Evolutionary conservation across 2,329 filamentous ascomycete genomes (phyloP), one percentile per base, ranked within the genome.

Genomic region (Epichloe typhina): DNA sequence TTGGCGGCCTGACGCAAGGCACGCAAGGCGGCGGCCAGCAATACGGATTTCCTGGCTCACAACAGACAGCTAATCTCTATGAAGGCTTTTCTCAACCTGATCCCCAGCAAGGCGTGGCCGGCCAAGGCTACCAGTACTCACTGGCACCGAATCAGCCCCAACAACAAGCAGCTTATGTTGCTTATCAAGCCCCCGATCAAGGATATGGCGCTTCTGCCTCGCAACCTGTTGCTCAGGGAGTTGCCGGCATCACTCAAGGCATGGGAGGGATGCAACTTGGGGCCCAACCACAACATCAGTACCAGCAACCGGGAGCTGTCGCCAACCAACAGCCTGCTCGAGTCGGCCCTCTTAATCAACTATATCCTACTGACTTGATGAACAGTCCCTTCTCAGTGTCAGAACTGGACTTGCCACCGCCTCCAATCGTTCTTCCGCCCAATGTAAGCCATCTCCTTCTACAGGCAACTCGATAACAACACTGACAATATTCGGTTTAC

Each of bases 361-460:
- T 97, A 53, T 91, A 93, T 66, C 87, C 90, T 17, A 91, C 89
- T 42, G 93, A 98, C 65, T 77, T 98, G 54, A 77, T 95, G 61
- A 88, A 85, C 60, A 88, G 95, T 69, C 90, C 91, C 26, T 95
- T 98, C 72, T 91, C 95, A 65, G 89, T 95, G 59, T 82, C 85
- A 47, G 93, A 97, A 72, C 72, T 98, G 56, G 91, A 97, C 61
- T 78, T 90, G 54, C 88, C 90, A 44, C 93, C 93, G 36, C 93
- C 93, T 52, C 84, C 88, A 15, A 94, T 95, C 61, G 81, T 95
- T 59, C 74, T 98, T 41, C 93, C 93, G 46, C 82, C 88, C 48
- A 95, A 95, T 71, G 91, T 96, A 74, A 73, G 87, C 78, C 51
- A 41, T 43, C 13, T 39, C 43, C 36, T 23, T 23, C 4, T 15